A percentile compares a stretch with the other conserved stretches of the same genome.
Conservation (phyloP, 192 early-diverging fungal genomes). For the Allomyces macrogynus region DNA sequence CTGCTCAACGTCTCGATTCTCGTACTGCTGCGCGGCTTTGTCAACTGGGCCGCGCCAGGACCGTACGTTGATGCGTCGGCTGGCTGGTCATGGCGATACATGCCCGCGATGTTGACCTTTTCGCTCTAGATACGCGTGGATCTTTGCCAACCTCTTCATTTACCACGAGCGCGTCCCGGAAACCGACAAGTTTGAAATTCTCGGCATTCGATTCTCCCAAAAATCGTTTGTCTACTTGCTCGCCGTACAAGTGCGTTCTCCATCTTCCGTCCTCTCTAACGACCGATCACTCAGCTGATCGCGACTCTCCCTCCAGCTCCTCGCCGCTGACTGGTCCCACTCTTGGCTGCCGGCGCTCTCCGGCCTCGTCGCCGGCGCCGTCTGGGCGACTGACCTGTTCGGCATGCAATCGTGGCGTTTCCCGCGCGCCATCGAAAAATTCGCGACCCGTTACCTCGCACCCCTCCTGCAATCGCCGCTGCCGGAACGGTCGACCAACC, state of each 20-base stretch:
- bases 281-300: no score
- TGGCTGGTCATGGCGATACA: no score
- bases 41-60: no score
- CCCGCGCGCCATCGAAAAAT: neutral
- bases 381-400: neutral
- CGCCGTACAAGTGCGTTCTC: neutral
- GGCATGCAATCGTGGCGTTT: neutral
- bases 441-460: no score
- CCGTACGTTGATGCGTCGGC: no score
- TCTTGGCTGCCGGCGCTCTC: neutral
- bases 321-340: no score
- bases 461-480: neutral
- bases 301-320: no score
- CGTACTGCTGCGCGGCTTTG: neutral
- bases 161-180: neutral
- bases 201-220: neutral
- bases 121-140: neutral
- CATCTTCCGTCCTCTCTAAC: no score
- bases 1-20: neutral
- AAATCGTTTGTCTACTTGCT: neutral
- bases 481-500: neutral
- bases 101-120: neutral
- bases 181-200: neutral
- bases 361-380: neutral
- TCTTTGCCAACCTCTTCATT: neutral